These are phyloP conservation scores for Thyridium curvatum DNA, from an alignment of 2,329 filamentous ascomycete genomes.

Conservation along the genomic window DNA sequence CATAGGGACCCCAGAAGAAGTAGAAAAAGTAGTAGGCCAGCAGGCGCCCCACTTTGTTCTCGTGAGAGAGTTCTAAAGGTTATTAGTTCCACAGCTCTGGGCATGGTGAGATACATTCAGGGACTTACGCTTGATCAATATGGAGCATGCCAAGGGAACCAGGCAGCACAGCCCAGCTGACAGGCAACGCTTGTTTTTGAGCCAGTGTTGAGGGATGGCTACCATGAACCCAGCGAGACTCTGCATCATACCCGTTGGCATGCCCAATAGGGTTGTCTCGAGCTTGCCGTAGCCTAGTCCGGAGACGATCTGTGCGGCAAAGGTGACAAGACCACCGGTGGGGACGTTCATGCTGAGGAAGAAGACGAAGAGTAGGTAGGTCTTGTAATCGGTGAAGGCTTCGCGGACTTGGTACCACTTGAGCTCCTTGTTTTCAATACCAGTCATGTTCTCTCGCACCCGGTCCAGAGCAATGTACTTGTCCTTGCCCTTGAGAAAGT, in stretches of 20 bases:
- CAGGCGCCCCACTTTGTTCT: no score
- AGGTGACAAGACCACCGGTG: conserved; percentile 10
- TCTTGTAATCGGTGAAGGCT: not conserved
- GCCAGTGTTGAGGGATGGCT: not conserved
- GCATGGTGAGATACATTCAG: no score
- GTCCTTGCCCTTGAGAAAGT: not conserved
- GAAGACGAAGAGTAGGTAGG: not conserved
- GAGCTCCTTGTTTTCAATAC: conserved; percentile 1
- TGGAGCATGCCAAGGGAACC: no score
- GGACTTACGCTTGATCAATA: no score
- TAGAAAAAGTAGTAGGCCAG: conserved; percentile 22
- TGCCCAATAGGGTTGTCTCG: conserved; percentile 22
- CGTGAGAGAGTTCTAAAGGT: no score
- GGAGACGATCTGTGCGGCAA: conserved; percentile 11
- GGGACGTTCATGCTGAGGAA: not conserved
- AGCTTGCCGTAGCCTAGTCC: conserved; percentile 10
- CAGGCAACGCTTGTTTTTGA: not conserved
- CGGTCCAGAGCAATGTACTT: not conserved
- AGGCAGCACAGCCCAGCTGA: no score
- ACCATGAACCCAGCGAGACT: conserved; percentile 9
- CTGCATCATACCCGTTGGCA: conserved; percentile 27
- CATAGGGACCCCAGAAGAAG: conserved; percentile 36
- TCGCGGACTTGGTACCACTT: not conserved
- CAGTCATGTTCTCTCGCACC: conserved; percentile 1
- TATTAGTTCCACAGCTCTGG: no score